Percentiles rank a stretch among this genome's conserved stretches.
phyloP scores from a whole-genome alignment of 2,329 filamentous ascomycete species.

The Botrytis deweyae region DNA sequence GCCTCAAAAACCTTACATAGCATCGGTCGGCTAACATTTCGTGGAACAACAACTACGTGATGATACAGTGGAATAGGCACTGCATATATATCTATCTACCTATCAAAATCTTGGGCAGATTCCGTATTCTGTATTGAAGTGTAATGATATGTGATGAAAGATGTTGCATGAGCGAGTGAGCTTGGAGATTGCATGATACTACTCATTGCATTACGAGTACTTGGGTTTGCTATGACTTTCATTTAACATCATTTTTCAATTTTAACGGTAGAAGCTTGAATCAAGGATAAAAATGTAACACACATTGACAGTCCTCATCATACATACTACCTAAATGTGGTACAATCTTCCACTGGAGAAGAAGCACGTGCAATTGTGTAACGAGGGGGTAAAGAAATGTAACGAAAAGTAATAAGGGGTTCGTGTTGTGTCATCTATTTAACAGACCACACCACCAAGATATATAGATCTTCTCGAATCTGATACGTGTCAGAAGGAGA shows the following conservation, averaged over 20 bases:
- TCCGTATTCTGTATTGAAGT: no score
- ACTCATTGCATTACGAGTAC: background rate
- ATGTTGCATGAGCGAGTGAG: background rate
- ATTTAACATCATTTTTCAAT: no score
- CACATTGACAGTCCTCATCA: accelerated
- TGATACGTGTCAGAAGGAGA: background rate
- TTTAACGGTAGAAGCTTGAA: background rate
- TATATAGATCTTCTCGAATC: background rate
- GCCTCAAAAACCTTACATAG: background rate
- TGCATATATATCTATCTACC: background rate
- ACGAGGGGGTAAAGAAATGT: background rate
- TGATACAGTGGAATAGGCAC: background rate
- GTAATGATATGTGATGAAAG: background rate
- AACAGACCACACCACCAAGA: background rate
- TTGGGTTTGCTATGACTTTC: background rate
- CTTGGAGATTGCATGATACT: background rate
- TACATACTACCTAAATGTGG: background rate
- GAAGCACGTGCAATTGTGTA: background rate
- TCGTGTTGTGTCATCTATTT: background rate
- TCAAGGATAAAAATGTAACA: accelerated
- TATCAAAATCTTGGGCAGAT: background rate
- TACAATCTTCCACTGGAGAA: background rate
- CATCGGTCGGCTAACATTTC: background rate
- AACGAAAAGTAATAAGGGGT: slow-evolving; percentile 1
- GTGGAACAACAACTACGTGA: background rate